These are phyloP conservation scores for Lyophyllum decastes DNA, from an alignment of 768 basidiomycete genomes.

Conservation along the genomic window DNA sequence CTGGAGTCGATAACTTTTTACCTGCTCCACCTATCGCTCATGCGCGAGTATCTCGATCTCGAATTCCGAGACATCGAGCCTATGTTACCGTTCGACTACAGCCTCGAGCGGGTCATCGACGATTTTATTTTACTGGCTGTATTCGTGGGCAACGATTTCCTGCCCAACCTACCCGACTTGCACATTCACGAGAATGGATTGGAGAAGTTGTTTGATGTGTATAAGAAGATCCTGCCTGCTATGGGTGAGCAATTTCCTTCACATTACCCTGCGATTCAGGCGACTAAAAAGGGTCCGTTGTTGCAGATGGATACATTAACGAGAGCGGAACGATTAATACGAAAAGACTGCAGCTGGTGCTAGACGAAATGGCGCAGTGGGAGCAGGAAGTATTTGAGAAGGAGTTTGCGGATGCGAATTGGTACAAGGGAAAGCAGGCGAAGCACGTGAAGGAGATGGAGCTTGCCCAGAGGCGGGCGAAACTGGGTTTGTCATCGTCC, in stretches of 20 bases:
- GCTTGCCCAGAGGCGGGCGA: conserved; percentile 53
- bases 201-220: conserved; percentile 91
- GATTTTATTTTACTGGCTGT: conserved; percentile 97
- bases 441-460: conserved; percentile 72
- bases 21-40: conserved; percentile 88
- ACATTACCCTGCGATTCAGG: neutral
- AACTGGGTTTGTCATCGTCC: conserved; percentile 54
- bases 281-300: neutral
- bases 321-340: conserved; percentile 84
- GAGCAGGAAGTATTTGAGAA: conserved; percentile 91
- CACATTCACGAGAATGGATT: conserved; percentile 98
- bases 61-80: conserved; percentile 82
- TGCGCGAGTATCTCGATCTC: conserved; percentile 96
- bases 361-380: conserved; percentile 87
- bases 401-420: conserved; percentile 86
- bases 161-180: conserved; percentile 93
- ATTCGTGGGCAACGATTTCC: conserved; percentile 97
- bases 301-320: conserved; percentile 87
- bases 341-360: conserved; percentile 77
- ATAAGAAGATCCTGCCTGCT: conserved; percentile 87
- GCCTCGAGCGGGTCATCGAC: conserved; percentile 92
- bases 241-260: conserved; percentile 44
- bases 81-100: conserved; percentile 77
- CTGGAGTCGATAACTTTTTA: conserved; percentile 90
- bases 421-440: conserved; percentile 92